Conservation (phyloP, 2,329 filamentous ascomycete species). For the Nemania abortiva region DNA sequence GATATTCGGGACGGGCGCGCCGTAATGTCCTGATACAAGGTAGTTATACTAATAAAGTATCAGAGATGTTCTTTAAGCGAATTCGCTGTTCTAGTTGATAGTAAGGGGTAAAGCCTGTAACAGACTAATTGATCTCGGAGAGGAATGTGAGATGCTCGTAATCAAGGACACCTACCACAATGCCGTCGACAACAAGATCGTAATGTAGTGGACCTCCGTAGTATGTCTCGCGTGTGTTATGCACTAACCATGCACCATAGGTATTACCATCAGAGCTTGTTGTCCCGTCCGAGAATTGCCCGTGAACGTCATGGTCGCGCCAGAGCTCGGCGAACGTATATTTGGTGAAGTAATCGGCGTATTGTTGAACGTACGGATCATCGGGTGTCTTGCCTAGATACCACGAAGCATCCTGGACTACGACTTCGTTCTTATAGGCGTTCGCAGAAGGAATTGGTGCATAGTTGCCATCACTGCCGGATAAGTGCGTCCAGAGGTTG, state of each 20-base stretch:
- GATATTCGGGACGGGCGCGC: slow-evolving; percentile 69
- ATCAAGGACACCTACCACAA: slow-evolving; percentile 50
- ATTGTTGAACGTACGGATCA: slow-evolving; percentile 65
- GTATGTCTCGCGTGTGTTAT: slow-evolving; percentile 73
- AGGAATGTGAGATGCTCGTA: slow-evolving; percentile 58
- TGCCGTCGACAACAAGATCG: slow-evolving; percentile 73
- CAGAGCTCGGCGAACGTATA: slow-evolving; percentile 71
- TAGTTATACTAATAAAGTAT: slow-evolving; percentile 44
- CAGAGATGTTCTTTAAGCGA: background rate
- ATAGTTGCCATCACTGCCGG: slow-evolving; percentile 66
- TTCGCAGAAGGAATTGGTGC: slow-evolving; percentile 64
- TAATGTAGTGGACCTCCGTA: slow-evolving; percentile 73
- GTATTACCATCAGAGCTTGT: slow-evolving; percentile 63
- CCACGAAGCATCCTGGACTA: slow-evolving; percentile 74
- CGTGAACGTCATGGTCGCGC: slow-evolving; percentile 64
- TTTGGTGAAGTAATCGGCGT: slow-evolving; percentile 69
- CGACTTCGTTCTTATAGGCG: slow-evolving; percentile 49
- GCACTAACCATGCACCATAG: slow-evolving; percentile 72
- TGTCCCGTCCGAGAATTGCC: slow-evolving; percentile 63
- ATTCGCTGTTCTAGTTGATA: background rate
- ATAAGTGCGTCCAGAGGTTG: slow-evolving; percentile 70
- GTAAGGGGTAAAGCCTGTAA: background rate
- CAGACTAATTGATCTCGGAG: slow-evolving; percentile 34
- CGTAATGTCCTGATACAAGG: slow-evolving; percentile 69
- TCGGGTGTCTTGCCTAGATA: slow-evolving; percentile 65